Evolutionary conservation across 164 flowering plant species (phyloP).

Genomic region (Echeveria elegans): DNA sequence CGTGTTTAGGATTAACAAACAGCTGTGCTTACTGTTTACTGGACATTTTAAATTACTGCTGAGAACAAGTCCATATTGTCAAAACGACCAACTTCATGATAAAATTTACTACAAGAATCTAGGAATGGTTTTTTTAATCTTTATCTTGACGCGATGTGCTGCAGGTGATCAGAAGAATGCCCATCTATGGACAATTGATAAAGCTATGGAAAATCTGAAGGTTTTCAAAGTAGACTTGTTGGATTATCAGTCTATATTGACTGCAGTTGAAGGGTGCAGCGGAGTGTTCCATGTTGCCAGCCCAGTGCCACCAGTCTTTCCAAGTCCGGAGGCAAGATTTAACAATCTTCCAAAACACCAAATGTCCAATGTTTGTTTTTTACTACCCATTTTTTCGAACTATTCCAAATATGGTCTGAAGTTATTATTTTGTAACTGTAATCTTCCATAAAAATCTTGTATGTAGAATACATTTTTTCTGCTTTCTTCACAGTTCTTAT

Average conservation of each 20-base stretch:
- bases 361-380: neutral
- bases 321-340: slow-evolving; percentile 36
- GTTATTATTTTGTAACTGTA: neutral
- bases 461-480: neutral
- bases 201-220: slow-evolving; percentile 32
- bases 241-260: slow-evolving; percentile 27
- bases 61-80: no score
- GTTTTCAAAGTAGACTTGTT: slow-evolving; percentile 53
- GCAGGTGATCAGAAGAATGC: slow-evolving; percentile 43
- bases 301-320: slow-evolving; percentile 34
- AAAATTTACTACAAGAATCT: neutral
- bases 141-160: neutral
- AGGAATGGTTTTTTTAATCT: neutral
- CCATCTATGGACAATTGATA: slow-evolving; percentile 36
- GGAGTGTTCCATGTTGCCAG: slow-evolving; percentile 62
- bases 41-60: no score
- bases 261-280: slow-evolving; percentile 45
- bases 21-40: no score
- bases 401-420: no score
- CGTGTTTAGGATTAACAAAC: no score
- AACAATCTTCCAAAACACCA: neutral
- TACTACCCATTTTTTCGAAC: neutral
- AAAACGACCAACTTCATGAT: neutral
- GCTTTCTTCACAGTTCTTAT: neutral
- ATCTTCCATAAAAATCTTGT: neutral